These are phyloP conservation scores for Termitomyces sp. DNA, from an alignment of 768 basidiomycete genomes.

Conservation along the genomic window DNA sequence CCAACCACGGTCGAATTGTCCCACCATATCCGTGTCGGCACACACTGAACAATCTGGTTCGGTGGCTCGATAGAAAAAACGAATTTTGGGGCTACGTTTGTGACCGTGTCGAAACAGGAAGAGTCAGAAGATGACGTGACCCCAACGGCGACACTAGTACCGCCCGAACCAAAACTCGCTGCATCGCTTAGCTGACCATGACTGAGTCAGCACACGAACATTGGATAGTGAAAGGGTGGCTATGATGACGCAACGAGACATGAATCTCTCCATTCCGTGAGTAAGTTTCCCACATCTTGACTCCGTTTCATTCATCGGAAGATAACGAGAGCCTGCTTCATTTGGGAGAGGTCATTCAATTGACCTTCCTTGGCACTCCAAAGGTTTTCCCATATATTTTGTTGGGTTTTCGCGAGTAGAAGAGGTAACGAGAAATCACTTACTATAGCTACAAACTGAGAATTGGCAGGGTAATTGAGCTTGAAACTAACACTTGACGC, in stretches of 20 bases:
- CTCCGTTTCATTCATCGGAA: neutral
- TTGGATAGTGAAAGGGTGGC: neutral
- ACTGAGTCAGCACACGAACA: constrained; percentile 2
- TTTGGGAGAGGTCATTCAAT: neutral
- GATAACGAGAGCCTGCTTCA: neutral
- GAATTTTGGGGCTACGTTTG: constrained; percentile 46
- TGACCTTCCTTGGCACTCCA: neutral
- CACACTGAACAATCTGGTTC: constrained; percentile 65
- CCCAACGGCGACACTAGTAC: constrained; percentile 62
- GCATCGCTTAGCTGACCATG: constrained; percentile 49
- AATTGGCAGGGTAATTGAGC: constrained; percentile 59
- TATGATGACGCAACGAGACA: neutral
- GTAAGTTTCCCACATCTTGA: neutral
- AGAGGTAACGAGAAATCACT: constrained; percentile 23
- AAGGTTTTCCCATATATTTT: neutral
- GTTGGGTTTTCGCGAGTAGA: neutral
- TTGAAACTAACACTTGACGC: constrained; percentile 42
- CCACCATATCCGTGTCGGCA: constrained; percentile 64
- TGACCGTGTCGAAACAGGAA: constrained; percentile 53
- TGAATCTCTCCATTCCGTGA: neutral
- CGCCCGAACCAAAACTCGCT: constrained; percentile 63
- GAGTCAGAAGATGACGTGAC: constrained; percentile 46
- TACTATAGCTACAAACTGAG: constrained; percentile 75
- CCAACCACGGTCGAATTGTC: constrained; percentile 43
- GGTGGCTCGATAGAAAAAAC: constrained; percentile 55